phyloP scores from a whole-genome alignment of 352 stramenopile genomes.

The Globisporangium splendens region DNA sequence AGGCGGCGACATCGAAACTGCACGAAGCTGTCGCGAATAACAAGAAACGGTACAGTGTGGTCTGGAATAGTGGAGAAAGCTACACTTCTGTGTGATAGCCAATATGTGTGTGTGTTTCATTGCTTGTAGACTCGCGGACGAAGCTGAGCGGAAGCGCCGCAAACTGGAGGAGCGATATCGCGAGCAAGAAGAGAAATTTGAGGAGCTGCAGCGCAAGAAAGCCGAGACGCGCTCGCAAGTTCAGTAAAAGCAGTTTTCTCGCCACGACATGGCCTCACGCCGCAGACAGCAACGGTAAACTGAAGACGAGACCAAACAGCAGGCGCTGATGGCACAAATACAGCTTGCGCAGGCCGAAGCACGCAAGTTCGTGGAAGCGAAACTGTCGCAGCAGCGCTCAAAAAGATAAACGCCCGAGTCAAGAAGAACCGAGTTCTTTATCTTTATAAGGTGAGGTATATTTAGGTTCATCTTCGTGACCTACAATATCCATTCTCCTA shows the following conservation, averaged over 20 bases:
- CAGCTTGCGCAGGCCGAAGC: slow-evolving; percentile 12
- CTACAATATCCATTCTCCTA: too few species aligned
- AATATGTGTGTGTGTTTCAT: not conserved
- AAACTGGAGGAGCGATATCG: slow-evolving; percentile 13
- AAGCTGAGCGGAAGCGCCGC: slow-evolving; percentile 15
- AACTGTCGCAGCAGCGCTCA: slow-evolving; percentile 18
- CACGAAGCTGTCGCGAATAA: slow-evolving; percentile 31
- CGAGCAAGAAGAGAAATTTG: slow-evolving; percentile 15
- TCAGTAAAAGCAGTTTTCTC: slow-evolving; percentile 11
- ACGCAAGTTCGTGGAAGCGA: slow-evolving; percentile 16
- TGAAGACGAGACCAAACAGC: slow-evolving; percentile 18
- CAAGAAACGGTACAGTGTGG: slow-evolving; percentile 15
- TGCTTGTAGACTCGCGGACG: not conserved
- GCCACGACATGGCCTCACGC: slow-evolving; percentile 7
- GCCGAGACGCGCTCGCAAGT: slow-evolving; percentile 12
- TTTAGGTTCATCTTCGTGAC: too few species aligned
- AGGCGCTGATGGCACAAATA: slow-evolving; percentile 15
- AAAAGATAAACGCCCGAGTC: not conserved
- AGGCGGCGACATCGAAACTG: slow-evolving; percentile 22
- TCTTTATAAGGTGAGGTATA: too few species aligned
- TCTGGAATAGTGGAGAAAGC: too few species aligned
- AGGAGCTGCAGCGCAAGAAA: slow-evolving; percentile 24
- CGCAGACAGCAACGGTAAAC: slow-evolving; percentile 14
- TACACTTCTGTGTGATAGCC: too few species aligned
- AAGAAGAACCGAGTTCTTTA: slow-evolving; percentile 4